Evolutionary conservation across 768 basidiomycete species (phyloP).

Genomic region (Boletus patriciae): DNA sequence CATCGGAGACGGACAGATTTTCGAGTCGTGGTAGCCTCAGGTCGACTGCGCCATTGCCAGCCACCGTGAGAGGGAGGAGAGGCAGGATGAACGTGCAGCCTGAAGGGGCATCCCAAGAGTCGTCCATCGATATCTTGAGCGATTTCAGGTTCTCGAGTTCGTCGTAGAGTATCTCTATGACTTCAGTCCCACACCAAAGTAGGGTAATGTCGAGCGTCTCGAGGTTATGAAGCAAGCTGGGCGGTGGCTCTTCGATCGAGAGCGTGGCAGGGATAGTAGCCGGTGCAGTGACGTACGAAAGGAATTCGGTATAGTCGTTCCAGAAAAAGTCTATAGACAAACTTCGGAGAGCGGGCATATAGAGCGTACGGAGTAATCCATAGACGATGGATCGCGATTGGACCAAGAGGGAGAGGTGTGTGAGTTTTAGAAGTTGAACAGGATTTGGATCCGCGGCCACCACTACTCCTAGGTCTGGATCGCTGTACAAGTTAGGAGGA

Average conservation of each 20-base stretch:
- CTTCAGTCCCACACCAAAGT: background rate
- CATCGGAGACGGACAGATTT: conserved; percentile 44
- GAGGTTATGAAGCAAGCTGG: conserved; percentile 41
- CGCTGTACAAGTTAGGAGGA: conserved; percentile 44
- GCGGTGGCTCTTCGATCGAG: conserved; percentile 37
- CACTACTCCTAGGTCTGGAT: background rate
- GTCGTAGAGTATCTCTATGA: conserved; percentile 41
- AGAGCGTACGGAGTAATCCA: too few species aligned
- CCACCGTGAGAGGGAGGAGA: background rate
- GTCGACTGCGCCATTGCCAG: background rate
- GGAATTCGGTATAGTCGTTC: conserved; percentile 46
- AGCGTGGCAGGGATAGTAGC: conserved; percentile 28
- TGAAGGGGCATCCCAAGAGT: conserved; percentile 20
- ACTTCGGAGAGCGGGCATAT: too few species aligned
- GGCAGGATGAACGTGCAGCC: conserved; percentile 21
- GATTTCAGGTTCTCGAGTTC: conserved; percentile 46
- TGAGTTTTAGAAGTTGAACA: too few species aligned
- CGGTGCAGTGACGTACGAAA: conserved; percentile 36
- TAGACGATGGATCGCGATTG: too few species aligned
- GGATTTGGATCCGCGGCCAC: too few species aligned
- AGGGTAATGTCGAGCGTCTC: conserved; percentile 43
- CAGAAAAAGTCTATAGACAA: too few species aligned
- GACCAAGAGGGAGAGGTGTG: too few species aligned
- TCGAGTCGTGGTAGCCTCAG: conserved; percentile 49
- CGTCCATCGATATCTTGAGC: conserved; percentile 40